These are phyloP conservation scores for Adansonia gregorii DNA, from an alignment of 441 rosid species.

Conservation along the genomic window DNA sequence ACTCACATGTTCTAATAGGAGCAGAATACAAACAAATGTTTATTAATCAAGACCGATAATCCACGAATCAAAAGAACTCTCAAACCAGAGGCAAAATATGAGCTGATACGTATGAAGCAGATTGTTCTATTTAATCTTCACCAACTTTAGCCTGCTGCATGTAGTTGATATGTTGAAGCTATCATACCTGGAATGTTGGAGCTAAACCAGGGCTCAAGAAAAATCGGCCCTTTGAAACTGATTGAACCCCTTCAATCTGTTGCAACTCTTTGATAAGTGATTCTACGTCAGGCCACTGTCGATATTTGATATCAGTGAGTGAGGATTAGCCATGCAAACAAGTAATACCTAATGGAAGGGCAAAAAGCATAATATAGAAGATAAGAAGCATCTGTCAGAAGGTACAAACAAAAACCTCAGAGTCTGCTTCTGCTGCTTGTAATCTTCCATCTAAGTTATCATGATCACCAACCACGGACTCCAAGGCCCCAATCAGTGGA, in stretches of 20 bases:
- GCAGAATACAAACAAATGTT: background rate
- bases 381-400: background rate
- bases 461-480: conserved; percentile 69
- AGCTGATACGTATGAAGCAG: background rate
- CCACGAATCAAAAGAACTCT: background rate
- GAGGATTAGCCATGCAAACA: conserved; percentile 10
- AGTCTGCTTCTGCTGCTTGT: conserved; percentile 68
- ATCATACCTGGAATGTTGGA: conserved; percentile 86
- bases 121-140: background rate
- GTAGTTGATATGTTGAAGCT: conserved; percentile 20
- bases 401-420: conserved; percentile 55
- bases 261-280: conserved; percentile 79
- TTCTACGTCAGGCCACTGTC: conserved; percentile 93
- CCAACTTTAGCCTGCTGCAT: conserved; percentile 1
- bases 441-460: conserved; percentile 60
- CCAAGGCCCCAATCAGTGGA: conserved; percentile 77
- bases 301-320: conserved; percentile 27
- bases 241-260: conserved; percentile 70
- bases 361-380: conserved; percentile 4
- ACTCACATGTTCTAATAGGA: background rate
- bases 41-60: too few relatives aligned
- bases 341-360: background rate
- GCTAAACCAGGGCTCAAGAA: conserved; percentile 92
- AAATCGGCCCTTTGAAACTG: conserved; percentile 81
- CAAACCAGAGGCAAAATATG: background rate